Evolutionary conservation across 176 grass and related monocot genomes (phyloP).

Genomic region (Avena eriantha): DNA sequence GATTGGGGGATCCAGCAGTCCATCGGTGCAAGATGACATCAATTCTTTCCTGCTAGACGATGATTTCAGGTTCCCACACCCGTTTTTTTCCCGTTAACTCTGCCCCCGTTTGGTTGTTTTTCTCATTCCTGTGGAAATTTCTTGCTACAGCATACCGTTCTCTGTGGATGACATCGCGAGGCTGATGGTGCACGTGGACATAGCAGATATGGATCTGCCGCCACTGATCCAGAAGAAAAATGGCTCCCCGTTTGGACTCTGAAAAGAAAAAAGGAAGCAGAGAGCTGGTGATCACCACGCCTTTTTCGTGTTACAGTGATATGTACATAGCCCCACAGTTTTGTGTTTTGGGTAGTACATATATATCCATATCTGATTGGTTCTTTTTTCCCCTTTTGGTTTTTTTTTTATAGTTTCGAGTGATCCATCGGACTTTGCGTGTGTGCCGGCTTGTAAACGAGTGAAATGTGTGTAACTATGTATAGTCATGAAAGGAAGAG

Average conservation of each 20-base stretch:
- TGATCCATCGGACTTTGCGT: too few relatives aligned
- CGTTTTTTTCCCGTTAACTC: not conserved
- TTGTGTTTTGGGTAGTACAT: conserved; percentile 37
- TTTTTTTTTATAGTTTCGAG: too few relatives aligned
- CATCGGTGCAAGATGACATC: conserved; percentile 58
- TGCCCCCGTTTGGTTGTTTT: not conserved
- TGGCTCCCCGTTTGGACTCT: conserved; percentile 28
- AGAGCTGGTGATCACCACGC: not conserved
- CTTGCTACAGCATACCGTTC: conserved; percentile 64
- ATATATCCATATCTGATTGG: not conserved
- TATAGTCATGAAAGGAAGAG: too few relatives aligned
- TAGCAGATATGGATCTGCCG: conserved; percentile 52
- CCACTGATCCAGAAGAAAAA: conserved; percentile 43
- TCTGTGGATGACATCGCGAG: conserved; percentile 48
- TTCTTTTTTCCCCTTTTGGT: too few relatives aligned
- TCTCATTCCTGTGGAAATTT: not conserved
- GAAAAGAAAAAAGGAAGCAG: not conserved
- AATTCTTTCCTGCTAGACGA: conserved; percentile 74
- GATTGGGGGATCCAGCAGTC: conserved; percentile 48
- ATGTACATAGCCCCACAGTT: conserved; percentile 56
- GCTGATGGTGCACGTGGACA: conserved; percentile 49
- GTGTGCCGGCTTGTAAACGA: too few relatives aligned
- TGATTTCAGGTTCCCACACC: conserved; percentile 54
- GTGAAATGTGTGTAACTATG: too few relatives aligned
- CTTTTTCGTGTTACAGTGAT: not conserved